Evolutionary conservation across 257 asterid genomes (phyloP).

Genomic region (Plantago elongata): DNA sequence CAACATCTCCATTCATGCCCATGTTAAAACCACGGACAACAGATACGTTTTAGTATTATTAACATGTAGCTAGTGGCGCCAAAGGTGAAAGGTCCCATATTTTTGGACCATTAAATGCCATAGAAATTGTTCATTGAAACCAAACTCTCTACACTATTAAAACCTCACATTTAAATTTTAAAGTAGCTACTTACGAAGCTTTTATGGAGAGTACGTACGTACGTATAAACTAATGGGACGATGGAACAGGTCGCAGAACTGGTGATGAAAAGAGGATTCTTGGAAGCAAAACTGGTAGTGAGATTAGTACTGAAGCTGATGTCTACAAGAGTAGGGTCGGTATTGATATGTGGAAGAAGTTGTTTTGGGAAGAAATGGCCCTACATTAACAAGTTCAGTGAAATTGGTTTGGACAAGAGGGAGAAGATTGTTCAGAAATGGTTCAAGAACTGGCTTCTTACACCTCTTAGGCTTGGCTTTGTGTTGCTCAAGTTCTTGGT

Average conservation of each 20-base stretch:
- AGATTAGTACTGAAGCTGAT: constrained; percentile 38
- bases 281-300: constrained; percentile 45
- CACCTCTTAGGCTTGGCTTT: constrained; percentile 73
- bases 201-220: too few relatives aligned
- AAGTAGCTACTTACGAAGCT: too few relatives aligned
- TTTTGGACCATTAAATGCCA: too few relatives aligned
- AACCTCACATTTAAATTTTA: too few relatives aligned
- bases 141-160: too few relatives aligned
- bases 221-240: background rate
- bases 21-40: too few relatives aligned
- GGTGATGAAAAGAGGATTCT: constrained; percentile 35
- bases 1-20: too few relatives aligned
- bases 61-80: too few relatives aligned
- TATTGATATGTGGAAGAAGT: constrained; percentile 51
- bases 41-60: too few relatives aligned
- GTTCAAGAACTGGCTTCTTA: constrained; percentile 43
- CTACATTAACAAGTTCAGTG: constrained; percentile 46
- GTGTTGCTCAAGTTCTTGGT: constrained; percentile 64
- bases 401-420: constrained; percentile 52
- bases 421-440: constrained; percentile 57
- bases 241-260: constrained; percentile 57
- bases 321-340: constrained; percentile 64
- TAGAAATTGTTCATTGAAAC: too few relatives aligned
- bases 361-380: constrained; percentile 54
- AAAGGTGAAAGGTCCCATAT: too few relatives aligned